phyloP scores from a whole-genome alignment of 805 yeast genomes.

The Allodekkera sacchari region DNA sequence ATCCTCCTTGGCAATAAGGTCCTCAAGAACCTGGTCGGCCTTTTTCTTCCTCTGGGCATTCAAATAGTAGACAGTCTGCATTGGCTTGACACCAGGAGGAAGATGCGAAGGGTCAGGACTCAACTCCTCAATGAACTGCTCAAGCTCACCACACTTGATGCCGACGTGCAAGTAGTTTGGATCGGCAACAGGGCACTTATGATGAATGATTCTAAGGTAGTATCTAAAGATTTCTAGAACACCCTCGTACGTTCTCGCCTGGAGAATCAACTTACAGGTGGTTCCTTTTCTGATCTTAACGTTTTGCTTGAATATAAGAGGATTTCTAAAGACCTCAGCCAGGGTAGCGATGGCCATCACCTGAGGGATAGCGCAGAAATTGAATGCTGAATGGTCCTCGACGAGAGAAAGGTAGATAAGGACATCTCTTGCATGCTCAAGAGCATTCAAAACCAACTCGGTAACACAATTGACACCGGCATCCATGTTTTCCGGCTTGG shows the following conservation, averaged over 20 bases:
- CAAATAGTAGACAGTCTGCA: slow-evolving; percentile 38
- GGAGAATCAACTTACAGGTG: slow-evolving; percentile 66
- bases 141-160: slow-evolving; percentile 78
- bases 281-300: slow-evolving; percentile 89
- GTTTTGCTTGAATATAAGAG: slow-evolving; percentile 55
- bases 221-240: slow-evolving; percentile 70
- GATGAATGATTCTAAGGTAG: slow-evolving; percentile 70
- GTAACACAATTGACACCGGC: slow-evolving; percentile 70
- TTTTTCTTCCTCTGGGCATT: slow-evolving; percentile 36
- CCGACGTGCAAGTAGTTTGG: slow-evolving; percentile 82
- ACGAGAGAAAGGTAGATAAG: slow-evolving; percentile 68
- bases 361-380: slow-evolving; percentile 96
- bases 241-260: slow-evolving; percentile 65
- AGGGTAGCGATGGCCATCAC: slow-evolving; percentile 98
- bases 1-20: slow-evolving; percentile 12
- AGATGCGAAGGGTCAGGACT: slow-evolving; percentile 48
- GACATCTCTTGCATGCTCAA: slow-evolving; percentile 70
- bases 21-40: slow-evolving; percentile 22
- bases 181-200: slow-evolving; percentile 69
- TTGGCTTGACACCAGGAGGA: slow-evolving; percentile 43
- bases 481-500: slow-evolving; percentile 34
- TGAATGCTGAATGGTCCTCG: slow-evolving; percentile 74
- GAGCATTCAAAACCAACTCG: slow-evolving; percentile 71
- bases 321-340: slow-evolving; percentile 77
- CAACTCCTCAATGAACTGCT: slow-evolving; percentile 75